These are phyloP conservation scores for Trametes maxima DNA, from an alignment of 768 basidiomycete genomes.

Conservation along the genomic window DNA sequence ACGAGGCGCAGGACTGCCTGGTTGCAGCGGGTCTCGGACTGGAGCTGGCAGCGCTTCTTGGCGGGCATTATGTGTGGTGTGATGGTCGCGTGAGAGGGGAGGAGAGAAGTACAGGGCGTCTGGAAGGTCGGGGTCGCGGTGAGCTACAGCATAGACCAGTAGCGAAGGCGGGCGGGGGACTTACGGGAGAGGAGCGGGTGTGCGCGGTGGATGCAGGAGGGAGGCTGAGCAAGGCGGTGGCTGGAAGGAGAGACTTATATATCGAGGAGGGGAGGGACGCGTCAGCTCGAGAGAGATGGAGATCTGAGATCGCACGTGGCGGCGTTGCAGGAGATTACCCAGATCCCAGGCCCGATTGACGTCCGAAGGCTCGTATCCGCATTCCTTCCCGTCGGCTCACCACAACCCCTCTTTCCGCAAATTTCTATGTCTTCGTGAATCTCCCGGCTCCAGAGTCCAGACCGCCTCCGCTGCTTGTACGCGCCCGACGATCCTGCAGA, in stretches of 20 bases:
- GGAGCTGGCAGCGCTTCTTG: slow-evolving; percentile 88
- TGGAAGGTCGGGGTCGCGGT: background rate
- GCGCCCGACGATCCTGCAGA: slow-evolving; percentile 16
- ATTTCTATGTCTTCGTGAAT: slow-evolving; percentile 1
- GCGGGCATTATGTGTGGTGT: slow-evolving; percentile 56
- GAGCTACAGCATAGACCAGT: background rate
- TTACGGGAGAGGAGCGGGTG: slow-evolving; percentile 15
- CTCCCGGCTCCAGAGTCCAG: slow-evolving; percentile 16
- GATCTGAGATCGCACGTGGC: slow-evolving; percentile 33
- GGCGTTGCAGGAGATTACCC: slow-evolving; percentile 26
- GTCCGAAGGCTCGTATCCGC: slow-evolving; percentile 10
- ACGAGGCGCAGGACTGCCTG: slow-evolving; percentile 82
- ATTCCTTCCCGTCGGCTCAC: slow-evolving; percentile 4
- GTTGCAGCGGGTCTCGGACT: slow-evolving; percentile 60
- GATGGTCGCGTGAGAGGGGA: slow-evolving; percentile 26
- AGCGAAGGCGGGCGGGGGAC: background rate
- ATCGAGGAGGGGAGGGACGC: slow-evolving; percentile 30
- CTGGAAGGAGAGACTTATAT: slow-evolving; percentile 28
- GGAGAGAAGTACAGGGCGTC: background rate
- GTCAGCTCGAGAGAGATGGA: slow-evolving; percentile 32
- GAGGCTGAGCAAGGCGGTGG: slow-evolving; percentile 19
- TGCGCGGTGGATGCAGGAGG: slow-evolving; percentile 11
- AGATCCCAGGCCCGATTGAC: slow-evolving; percentile 30
- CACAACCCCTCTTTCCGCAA: slow-evolving; percentile 8
- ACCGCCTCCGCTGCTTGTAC: slow-evolving; percentile 1